Evolutionary conservation across 1,284 basidiomycete genomes (phyloP), one percentile per base, ranked within the genome.

Genomic region (Exobasidium cylindrosporum): DNA sequence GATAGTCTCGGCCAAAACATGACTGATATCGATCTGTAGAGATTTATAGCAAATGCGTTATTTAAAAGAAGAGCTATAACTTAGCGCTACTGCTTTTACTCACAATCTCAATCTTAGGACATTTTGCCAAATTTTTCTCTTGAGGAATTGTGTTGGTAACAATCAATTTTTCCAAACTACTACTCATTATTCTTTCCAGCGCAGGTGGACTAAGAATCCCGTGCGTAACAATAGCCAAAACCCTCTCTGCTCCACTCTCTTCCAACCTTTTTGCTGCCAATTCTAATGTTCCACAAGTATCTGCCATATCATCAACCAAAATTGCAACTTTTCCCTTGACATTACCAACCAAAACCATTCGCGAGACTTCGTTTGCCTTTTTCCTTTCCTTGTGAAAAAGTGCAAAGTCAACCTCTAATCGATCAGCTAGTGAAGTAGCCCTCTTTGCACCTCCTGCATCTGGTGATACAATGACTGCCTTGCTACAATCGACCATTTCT

Each of bases 331-430:
- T 98, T 81, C 88, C 92, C 75, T 87, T 87, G 68, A 95, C 94
- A 74, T 90, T 87, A 4, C 96, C 96, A 63, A 99, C 96, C 57
- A 99, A 87, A 53, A 98, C 88, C 96, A 99, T 99, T 63, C 96
- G 88, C 57, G 94, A 97, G 23, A 99, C 95, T 77, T 97, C 92
- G 83, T 97, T 98, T 44, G 95, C 96, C 85, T 96, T 97, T 83
- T 97, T 98, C 64, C 96, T 89, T 83, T 99, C 96, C 82, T 99
- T 99, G 87, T 99, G 96, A 85, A 98, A 98, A 61, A 99, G 84
- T 31, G 96, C 96, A 84, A 99, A 98, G 80, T 98, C 96, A 70
- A 97, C 90, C 55, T 95, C 92, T 63, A 98, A 85, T 54, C 92
- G 88, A 82, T 97, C 96, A 17, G 96, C 96, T 70, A 99, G 94